These are phyloP conservation scores for Lophiostoma macrostomum DNA, from an alignment of 495 filamentous ascomycete species.

Conservation along the genomic window DNA sequence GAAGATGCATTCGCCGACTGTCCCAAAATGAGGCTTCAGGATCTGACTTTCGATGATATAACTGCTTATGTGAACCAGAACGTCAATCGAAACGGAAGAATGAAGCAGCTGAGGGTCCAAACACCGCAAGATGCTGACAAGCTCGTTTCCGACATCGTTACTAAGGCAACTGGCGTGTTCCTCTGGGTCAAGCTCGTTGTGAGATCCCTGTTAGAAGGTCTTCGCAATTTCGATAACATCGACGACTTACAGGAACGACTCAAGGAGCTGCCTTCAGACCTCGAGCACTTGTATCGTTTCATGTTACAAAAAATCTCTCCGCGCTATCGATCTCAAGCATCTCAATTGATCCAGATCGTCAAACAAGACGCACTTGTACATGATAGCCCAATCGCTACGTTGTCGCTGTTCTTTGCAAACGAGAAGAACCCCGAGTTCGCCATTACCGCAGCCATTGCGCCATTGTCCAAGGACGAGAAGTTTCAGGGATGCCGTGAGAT, in stretches of 20 bases:
- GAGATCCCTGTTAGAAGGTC: constrained; percentile 10
- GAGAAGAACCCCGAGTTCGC: too few species aligned
- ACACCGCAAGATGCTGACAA: background rate
- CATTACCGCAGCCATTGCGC: too few species aligned
- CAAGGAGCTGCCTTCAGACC: constrained; percentile 6
- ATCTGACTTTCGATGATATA: constrained; percentile 17
- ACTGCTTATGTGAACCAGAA: background rate
- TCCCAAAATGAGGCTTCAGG: constrained; percentile 17
- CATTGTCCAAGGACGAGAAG: too few species aligned
- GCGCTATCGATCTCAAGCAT: constrained; percentile 1
- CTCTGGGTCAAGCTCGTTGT: constrained; percentile 28
- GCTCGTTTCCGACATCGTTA: constrained; percentile 9
- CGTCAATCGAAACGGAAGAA: background rate
- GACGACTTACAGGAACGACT: constrained; percentile 11
- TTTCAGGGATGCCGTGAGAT: too few species aligned
- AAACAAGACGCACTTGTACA: background rate
- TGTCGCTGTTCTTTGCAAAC: too few species aligned
- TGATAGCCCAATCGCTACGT: background rate
- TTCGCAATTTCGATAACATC: constrained; percentile 10
- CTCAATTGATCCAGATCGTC: constrained; percentile 8
- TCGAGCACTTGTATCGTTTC: constrained; percentile 10
- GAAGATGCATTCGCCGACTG: constrained; percentile 5
- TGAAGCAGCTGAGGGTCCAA: constrained; percentile 8
- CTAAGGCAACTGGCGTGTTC: constrained; percentile 24
- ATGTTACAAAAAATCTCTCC: constrained; percentile 20